A percentile compares a stretch with the other conserved stretches of the same genome.
phyloP scores from a whole-genome alignment of 1,139 yeast genomes.

The Blastobotrys ciferrii region DNA sequence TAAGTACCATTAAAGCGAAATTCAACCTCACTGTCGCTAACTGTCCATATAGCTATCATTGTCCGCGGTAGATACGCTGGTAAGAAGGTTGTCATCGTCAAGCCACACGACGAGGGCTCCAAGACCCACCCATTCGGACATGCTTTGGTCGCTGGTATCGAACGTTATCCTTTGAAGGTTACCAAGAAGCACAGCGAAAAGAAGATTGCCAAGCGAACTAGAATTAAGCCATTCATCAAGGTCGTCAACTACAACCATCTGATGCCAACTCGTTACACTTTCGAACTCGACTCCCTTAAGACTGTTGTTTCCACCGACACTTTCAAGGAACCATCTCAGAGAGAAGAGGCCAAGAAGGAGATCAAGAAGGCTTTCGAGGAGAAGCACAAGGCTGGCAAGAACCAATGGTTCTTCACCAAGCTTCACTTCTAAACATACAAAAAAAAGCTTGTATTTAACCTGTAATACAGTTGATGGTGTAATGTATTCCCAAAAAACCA shows the following conservation, averaged over 20 bases:
- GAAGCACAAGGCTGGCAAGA: constrained; percentile 99
- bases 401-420: constrained; percentile 99
- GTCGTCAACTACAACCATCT: constrained; percentile 99
- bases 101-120: constrained; percentile 99
- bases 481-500: constrained; percentile 1
- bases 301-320: constrained; percentile 88
- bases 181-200: constrained; percentile 94
- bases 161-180: constrained; percentile 97
- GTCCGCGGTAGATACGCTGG: constrained; percentile 99
- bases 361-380: constrained; percentile 99
- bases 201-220: constrained; percentile 96
- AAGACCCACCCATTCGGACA: constrained; percentile 99
- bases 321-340: constrained; percentile 96
- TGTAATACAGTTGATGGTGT: constrained; percentile 11
- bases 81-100: constrained; percentile 99
- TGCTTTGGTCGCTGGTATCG: constrained; percentile 99
- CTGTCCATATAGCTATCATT: constrained; percentile 71
- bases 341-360: constrained; percentile 98
- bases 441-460: constrained; percentile 4
- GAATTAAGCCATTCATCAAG: constrained; percentile 99
- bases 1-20: constrained; percentile 48
- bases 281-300: constrained; percentile 96
- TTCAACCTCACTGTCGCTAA: constrained; percentile 20
- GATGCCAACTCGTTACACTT: constrained; percentile 99
- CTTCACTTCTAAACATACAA: constrained; percentile 79